Evolutionary conservation across 805 yeast species (phyloP).

Genomic region (Naumovozyma dairenensis): DNA sequence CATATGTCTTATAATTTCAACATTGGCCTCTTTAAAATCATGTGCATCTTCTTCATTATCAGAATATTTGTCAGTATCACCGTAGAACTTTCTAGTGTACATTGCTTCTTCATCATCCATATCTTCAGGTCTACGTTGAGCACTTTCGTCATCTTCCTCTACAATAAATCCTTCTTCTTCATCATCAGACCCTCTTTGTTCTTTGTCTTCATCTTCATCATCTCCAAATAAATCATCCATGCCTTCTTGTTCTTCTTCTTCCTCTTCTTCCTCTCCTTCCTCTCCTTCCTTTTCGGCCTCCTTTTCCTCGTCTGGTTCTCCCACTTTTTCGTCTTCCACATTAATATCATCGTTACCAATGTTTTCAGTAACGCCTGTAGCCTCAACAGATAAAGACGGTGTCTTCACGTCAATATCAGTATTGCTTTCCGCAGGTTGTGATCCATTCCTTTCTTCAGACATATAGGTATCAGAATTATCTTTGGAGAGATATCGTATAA

Average conservation of each 20-base stretch:
- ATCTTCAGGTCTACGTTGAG: slow-evolving; percentile 18
- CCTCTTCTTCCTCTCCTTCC: slow-evolving; percentile 4
- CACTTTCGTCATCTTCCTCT: slow-evolving; percentile 13
- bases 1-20: slow-evolving; percentile 34
- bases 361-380: too few species aligned
- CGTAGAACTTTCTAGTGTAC: slow-evolving; percentile 29
- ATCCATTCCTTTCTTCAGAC: too few species aligned
- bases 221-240: slow-evolving; percentile 37
- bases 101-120: slow-evolving; percentile 32
- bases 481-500: too few species aligned
- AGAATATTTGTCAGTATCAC: slow-evolving; percentile 20
- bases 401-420: too few species aligned
- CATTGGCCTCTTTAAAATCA: slow-evolving; percentile 28
- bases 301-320: too few species aligned
- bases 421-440: too few species aligned
- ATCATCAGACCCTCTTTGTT: slow-evolving; percentile 2
- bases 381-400: too few species aligned
- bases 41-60: slow-evolving; percentile 29
- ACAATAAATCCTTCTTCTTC: slow-evolving; percentile 23
- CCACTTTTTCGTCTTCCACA: too few species aligned
- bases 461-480: too few species aligned
- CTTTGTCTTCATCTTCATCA: slow-evolving; percentile 19
- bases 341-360: too few species aligned
- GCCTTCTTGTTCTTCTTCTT: slow-evolving; percentile 29
- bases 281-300: too few species aligned